A percentile compares a stretch with the other conserved stretches of the same genome.
Evolutionary conservation across 257 asterid species (phyloP).

Genomic region (Ocimum tenuiflorum): DNA sequence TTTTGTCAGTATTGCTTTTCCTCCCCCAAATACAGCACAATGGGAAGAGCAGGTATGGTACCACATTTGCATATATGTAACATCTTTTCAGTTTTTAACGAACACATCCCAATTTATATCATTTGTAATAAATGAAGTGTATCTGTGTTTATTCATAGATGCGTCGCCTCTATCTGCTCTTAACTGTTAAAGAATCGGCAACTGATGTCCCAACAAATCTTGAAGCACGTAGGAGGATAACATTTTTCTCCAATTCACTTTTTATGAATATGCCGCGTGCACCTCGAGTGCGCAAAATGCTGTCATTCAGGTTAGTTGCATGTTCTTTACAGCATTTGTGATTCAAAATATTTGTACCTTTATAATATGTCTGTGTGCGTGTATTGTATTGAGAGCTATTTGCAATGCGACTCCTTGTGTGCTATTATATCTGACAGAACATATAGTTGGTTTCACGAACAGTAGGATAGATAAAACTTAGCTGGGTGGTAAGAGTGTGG

Average conservation of each 20-base stretch:
- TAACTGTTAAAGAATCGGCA: conserved; percentile 94
- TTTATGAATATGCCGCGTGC: conserved; percentile 98
- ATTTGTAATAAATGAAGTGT: conserved; percentile 7
- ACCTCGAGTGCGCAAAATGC: conserved; percentile 97
- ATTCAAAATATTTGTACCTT: neutral
- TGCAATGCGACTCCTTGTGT: neutral
- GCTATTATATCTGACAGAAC: neutral
- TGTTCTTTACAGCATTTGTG: conserved; percentile 3
- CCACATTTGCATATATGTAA: neutral
- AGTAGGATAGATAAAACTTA: neutral
- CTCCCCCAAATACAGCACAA: conserved; percentile 80
- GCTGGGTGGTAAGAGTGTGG: neutral
- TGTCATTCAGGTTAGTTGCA: conserved; percentile 68
- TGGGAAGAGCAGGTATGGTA: conserved; percentile 91
- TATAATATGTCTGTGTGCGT: neutral
- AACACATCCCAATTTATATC: neutral
- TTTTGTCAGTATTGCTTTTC: conserved; percentile 67
- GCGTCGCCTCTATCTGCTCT: conserved; percentile 87
- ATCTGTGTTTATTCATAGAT: conserved; percentile 41
- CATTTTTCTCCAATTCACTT: conserved; percentile 88
- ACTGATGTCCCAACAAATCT: conserved; percentile 87
- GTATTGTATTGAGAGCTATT: neutral
- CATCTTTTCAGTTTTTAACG: neutral
- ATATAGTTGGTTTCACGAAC: neutral
- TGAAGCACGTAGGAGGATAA: conserved; percentile 90